These are phyloP conservation scores for Phaeotremella skinneri DNA, from an alignment of 768 basidiomycete species.

Conservation along the genomic window DNA sequence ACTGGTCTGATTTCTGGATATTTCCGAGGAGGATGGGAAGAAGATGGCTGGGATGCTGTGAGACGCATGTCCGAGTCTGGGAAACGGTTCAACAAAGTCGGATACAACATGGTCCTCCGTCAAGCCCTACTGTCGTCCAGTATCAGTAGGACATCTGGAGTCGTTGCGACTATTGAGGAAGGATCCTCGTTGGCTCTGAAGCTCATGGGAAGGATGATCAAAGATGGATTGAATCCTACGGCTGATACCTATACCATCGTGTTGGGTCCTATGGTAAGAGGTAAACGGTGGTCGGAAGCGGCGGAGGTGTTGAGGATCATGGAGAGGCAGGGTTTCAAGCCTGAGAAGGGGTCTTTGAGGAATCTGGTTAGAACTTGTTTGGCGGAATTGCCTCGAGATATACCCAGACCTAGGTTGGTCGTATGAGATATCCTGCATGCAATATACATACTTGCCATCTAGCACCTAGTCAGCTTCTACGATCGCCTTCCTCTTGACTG, in stretches of 20 bases:
- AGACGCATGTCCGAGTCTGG: slow-evolving; percentile 59
- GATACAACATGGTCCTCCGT: slow-evolving; percentile 75
- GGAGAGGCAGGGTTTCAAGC: slow-evolving; percentile 54
- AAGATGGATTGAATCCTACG: slow-evolving; percentile 58
- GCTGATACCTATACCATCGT: slow-evolving; percentile 76
- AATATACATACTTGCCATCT: too few species aligned
- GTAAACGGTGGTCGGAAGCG: slow-evolving; percentile 64
- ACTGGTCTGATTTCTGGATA: slow-evolving; percentile 73
- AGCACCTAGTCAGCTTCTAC: too few species aligned
- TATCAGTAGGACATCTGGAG: not conserved
- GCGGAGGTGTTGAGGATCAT: slow-evolving; percentile 65
- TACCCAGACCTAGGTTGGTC: not conserved
- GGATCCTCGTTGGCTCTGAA: slow-evolving; percentile 9
- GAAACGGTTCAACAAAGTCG: slow-evolving; percentile 61
- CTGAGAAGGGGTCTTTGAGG: slow-evolving; percentile 54
- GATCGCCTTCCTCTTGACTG: too few species aligned
- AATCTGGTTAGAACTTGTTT: slow-evolving; percentile 54
- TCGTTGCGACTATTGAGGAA: not conserved
- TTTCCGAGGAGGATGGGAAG: slow-evolving; percentile 60
- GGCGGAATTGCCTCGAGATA: not conserved
- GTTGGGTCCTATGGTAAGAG: slow-evolving; percentile 62
- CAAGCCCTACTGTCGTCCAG: slow-evolving; percentile 52
- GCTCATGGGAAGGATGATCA: slow-evolving; percentile 47
- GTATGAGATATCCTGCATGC: too few species aligned
- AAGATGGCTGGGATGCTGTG: slow-evolving; percentile 38